Percentiles rank a stretch among this genome's conserved stretches.
Conservation (phyloP, 2,329 filamentous ascomycete species). For the Akanthomyces lecanii region DNA sequence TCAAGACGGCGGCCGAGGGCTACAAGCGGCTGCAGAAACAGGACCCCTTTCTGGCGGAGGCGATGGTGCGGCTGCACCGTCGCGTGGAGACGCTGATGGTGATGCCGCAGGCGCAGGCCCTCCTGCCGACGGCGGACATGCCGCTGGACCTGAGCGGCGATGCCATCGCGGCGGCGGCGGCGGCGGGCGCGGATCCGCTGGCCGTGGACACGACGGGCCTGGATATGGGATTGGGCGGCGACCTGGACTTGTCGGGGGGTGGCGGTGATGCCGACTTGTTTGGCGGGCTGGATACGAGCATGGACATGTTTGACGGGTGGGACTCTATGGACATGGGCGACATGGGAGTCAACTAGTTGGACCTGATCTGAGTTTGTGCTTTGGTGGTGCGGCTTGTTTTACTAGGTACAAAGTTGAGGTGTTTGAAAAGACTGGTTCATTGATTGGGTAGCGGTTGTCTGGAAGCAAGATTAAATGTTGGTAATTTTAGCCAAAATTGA, state of each 20-base stretch:
- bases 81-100: conserved; percentile 63
- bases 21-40: conserved; percentile 52
- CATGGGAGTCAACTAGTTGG: conserved; percentile 17
- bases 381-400: background rate
- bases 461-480: too few species aligned
- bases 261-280: conserved; percentile 38
- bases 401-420: background rate
- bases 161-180: conserved; percentile 25
- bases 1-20: conserved; percentile 55
- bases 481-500: background rate
- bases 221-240: conserved; percentile 35
- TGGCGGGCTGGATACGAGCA: conserved; percentile 33
- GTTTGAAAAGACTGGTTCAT: background rate
- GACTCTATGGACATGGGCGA: conserved; percentile 36
- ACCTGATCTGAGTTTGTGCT: background rate
- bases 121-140: conserved; percentile 41
- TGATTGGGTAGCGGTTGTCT: background rate
- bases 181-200: conserved; percentile 35
- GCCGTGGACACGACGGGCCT: conserved; percentile 38
- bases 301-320: conserved; percentile 44
- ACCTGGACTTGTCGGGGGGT: conserved; percentile 26
- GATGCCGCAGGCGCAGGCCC: conserved; percentile 35
- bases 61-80: conserved; percentile 58
- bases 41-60: conserved; percentile 57
- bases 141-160: conserved; percentile 38